These are phyloP conservation scores for Sideroxylon spinosum DNA, from an alignment of 179 eudicot genomes.

Conservation along the genomic window DNA sequence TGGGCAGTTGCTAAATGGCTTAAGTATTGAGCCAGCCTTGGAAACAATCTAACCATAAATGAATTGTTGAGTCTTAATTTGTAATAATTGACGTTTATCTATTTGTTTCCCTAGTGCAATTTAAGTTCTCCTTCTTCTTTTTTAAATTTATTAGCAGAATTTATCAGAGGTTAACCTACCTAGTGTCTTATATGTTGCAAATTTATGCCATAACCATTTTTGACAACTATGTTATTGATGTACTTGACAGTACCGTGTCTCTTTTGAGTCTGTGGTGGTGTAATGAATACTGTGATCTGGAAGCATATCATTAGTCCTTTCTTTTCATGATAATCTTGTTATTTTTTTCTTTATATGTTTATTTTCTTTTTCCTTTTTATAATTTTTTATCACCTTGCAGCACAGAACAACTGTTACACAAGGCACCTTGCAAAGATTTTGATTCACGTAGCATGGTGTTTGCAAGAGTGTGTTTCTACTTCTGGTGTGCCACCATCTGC, in stretches of 20 bases:
- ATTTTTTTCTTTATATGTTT: not conserved
- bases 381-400: conserved; percentile 38
- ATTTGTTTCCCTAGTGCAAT: not conserved
- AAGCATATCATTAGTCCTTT: not conserved
- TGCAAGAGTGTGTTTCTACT: conserved; percentile 68
- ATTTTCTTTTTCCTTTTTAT: not conserved
- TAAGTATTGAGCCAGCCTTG: no score
- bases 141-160: not conserved
- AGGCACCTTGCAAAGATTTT: conserved; percentile 86
- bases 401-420: conserved; percentile 64
- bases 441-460: conserved; percentile 75
- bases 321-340: not conserved
- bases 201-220: not conserved
- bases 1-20: no score
- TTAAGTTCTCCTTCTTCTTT: not conserved
- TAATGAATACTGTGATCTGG: no score
- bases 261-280: not conserved
- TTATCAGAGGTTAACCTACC: no score
- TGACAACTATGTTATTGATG: not conserved
- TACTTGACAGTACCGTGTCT: not conserved
- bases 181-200: not conserved
- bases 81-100: not conserved
- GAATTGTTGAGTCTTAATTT: not conserved
- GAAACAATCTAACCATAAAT: no score
- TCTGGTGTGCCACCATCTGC: conserved; percentile 47